These are phyloP conservation scores for Alternaria sp. DNA, from an alignment of 2,329 filamentous ascomycete species.

Conservation along the genomic window DNA sequence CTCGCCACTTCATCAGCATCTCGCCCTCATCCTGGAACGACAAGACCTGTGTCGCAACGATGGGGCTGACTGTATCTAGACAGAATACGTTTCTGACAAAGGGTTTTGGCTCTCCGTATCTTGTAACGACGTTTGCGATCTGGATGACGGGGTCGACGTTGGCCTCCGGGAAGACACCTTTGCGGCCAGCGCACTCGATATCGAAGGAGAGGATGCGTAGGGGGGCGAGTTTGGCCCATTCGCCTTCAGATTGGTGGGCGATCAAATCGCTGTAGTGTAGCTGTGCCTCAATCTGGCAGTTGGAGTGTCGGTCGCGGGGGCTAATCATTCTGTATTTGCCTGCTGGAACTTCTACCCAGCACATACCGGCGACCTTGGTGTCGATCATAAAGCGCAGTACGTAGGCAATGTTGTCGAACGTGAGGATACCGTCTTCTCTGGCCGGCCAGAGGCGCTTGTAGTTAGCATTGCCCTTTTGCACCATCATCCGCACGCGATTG, in stretches of 20 bases:
- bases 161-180: conserved; percentile 95
- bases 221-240: conserved; percentile 98
- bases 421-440: conserved; percentile 73
- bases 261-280: conserved; percentile 84
- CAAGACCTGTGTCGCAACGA: conserved; percentile 92
- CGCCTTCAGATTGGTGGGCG: conserved; percentile 84
- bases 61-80: conserved; percentile 86
- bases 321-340: conserved; percentile 75
- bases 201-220: conserved; percentile 93
- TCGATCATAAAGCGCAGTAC: conserved; percentile 98
- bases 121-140: conserved; percentile 94
- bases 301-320: conserved; percentile 75
- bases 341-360: conserved; percentile 88
- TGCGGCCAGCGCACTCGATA: conserved; percentile 97
- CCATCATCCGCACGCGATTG: conserved; percentile 72
- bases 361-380: conserved; percentile 92
- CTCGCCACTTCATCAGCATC: conserved; percentile 91
- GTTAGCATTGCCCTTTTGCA: conserved; percentile 80
- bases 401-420: conserved; percentile 96
- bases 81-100: conserved; percentile 98
- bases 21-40: conserved; percentile 81
- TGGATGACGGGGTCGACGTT: conserved; percentile 94
- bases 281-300: conserved; percentile 93
- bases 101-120: conserved; percentile 92
- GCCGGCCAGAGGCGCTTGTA: conserved; percentile 85